Evolutionary conservation across 129 eudicot species (phyloP).

Genomic region (Sambucus nigra): DNA sequence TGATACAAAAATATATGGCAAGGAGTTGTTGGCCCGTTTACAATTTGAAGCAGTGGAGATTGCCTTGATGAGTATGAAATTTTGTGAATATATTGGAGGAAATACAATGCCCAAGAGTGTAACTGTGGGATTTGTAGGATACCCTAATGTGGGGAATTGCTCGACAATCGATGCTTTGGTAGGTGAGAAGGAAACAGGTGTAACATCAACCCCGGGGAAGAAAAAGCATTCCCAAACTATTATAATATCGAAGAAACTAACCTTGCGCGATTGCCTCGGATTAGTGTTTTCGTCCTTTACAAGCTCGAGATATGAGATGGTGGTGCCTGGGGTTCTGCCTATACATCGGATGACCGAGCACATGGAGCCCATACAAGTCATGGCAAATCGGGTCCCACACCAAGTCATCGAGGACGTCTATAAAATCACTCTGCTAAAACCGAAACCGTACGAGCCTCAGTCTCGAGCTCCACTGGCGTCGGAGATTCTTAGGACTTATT

Average conservation of each 20-base stretch:
- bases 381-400: conserved; percentile 55
- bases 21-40: conserved; percentile 58
- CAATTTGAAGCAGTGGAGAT: conserved; percentile 79
- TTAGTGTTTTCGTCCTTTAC: conserved; percentile 77
- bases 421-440: conserved; percentile 54
- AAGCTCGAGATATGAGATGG: conserved; percentile 77
- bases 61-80: conserved; percentile 23
- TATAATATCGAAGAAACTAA: conserved; percentile 58
- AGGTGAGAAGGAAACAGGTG: conserved; percentile 63
- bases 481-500: conserved; percentile 54
- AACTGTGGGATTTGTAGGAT: conserved; percentile 76
- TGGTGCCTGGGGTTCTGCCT: conserved; percentile 74
- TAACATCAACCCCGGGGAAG: conserved; percentile 86
- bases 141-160: conserved; percentile 82
- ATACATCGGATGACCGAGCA: conserved; percentile 74
- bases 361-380: conserved; percentile 69
- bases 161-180: conserved; percentile 84
- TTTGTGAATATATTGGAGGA: background rate
- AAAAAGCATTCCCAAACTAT: conserved; percentile 80
- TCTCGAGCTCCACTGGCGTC: conserved; percentile 57
- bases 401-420: conserved; percentile 38
- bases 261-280: conserved; percentile 77
- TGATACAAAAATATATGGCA: conserved; percentile 49
- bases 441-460: conserved; percentile 59
- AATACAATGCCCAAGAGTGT: conserved; percentile 29